Conservation (phyloP, 2,329 filamentous ascomycete genomes). For the Curvularia eragrostidis region DNA sequence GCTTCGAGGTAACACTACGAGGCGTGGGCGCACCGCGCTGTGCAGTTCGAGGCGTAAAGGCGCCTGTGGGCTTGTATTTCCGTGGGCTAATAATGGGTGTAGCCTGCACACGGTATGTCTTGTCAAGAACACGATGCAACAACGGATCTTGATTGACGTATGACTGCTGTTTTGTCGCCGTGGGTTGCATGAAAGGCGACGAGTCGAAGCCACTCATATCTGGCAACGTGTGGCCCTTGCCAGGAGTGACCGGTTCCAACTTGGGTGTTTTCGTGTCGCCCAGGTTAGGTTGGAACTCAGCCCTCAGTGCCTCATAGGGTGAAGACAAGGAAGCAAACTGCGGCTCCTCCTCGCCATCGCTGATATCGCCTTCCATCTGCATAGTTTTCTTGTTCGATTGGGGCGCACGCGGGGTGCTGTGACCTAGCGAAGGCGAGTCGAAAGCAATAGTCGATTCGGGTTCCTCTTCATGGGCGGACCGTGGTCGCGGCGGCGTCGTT, state of each 20-base stretch:
- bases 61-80: slow-evolving; percentile 52
- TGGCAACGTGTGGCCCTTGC: slow-evolving; percentile 44
- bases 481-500: slow-evolving; percentile 51
- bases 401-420: slow-evolving; percentile 66
- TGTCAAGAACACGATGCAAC: slow-evolving; percentile 90
- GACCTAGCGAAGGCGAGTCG: slow-evolving; percentile 62
- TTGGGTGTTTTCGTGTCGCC: slow-evolving; percentile 46
- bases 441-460: slow-evolving; percentile 70
- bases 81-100: slow-evolving; percentile 78
- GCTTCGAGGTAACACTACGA: slow-evolving; percentile 28
- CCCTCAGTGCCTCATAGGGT: slow-evolving; percentile 76
- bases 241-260: slow-evolving; percentile 47
- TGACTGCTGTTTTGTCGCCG: slow-evolving; percentile 36
- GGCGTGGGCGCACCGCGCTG: slow-evolving; percentile 38
- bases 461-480: slow-evolving; percentile 47
- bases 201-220: slow-evolving; percentile 54
- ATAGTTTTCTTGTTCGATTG: slow-evolving; percentile 27
- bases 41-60: slow-evolving; percentile 48
- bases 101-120: slow-evolving; percentile 91
- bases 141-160: slow-evolving; percentile 71
- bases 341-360: slow-evolving; percentile 38
- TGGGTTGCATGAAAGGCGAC: slow-evolving; percentile 60
- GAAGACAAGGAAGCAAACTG: slow-evolving; percentile 72
- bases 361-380: slow-evolving; percentile 18
- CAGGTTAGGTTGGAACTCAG: slow-evolving; percentile 72